These are phyloP conservation scores for Aspergillus fischeri DNA, from an alignment of 2,329 filamentous ascomycete species.

Conservation along the genomic window DNA sequence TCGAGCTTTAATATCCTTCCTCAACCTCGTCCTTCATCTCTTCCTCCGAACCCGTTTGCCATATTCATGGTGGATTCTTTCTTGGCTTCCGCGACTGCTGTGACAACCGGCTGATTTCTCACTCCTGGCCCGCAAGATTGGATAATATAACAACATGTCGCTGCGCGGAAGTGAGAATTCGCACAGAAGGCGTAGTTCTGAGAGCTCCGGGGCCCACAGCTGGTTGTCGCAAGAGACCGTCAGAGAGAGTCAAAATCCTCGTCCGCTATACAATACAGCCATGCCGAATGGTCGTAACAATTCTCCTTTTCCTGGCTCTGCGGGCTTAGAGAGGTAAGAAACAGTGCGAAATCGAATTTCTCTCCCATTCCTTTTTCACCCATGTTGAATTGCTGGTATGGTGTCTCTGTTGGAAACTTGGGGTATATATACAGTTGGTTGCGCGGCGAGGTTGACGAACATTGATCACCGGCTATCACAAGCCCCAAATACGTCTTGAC, in stretches of 20 bases:
- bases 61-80: conserved; percentile 22
- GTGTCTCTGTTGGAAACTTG: not conserved
- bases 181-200: conserved; percentile 38
- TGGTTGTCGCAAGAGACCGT: conserved; percentile 39
- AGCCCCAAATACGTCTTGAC: not conserved
- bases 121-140: conserved; percentile 12
- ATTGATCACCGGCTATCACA: not conserved
- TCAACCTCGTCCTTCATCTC: not conserved
- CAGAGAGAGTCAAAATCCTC: conserved; percentile 24
- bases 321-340: conserved; percentile 32
- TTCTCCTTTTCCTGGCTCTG: conserved; percentile 23
- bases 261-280: conserved; percentile 17
- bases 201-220: conserved; percentile 36
- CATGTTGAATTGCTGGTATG: not conserved
- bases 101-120: conserved; percentile 20
- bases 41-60: not conserved
- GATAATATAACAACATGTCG: conserved; percentile 27
- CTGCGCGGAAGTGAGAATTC: conserved; percentile 29
- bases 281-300: conserved; percentile 23
- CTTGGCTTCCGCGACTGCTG: conserved; percentile 4
- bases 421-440: not conserved
- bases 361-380: not conserved
- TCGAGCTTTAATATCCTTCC: not conserved
- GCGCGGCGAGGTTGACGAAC: not conserved
- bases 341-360: not conserved